Conservation (phyloP, 169 alveolate species). For the Cryptosporidium andersoni region DNA sequence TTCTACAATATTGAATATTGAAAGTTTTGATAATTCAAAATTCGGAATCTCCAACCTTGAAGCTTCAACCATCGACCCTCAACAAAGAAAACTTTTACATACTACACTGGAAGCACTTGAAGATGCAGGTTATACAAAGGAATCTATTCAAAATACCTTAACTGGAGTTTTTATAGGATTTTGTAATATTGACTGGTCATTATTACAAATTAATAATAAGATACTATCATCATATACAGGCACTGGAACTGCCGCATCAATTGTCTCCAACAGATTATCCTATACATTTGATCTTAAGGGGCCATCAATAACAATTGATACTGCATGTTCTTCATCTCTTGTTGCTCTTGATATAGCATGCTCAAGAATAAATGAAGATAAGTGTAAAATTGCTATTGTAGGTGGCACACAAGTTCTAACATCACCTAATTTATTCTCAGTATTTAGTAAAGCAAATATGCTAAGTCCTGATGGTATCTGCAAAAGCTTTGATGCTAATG, state of each 20-base stretch:
- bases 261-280: conserved; percentile 47
- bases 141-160: conserved; percentile 59
- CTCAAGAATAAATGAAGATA: conserved; percentile 22
- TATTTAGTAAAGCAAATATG: conserved; percentile 74
- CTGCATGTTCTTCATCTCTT: conserved; percentile 67
- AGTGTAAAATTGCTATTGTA: conserved; percentile 54
- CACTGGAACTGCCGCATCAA: conserved; percentile 64
- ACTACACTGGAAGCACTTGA: conserved; percentile 19
- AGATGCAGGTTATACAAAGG: conserved; percentile 26
- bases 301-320: conserved; percentile 62
- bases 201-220: conserved; percentile 16
- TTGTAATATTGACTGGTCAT: conserved; percentile 77
- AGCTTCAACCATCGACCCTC: conserved; percentile 60
- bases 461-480: conserved; percentile 76
- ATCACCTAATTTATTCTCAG: conserved; percentile 71
- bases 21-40: conserved; percentile 71
- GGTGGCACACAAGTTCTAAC: conserved; percentile 69
- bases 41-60: conserved; percentile 72
- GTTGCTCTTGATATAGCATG: conserved; percentile 66
- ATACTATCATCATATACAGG: conserved; percentile 27
- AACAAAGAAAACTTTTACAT: conserved; percentile 42
- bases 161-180: conserved; percentile 77
- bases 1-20: conserved; percentile 39
- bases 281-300: conserved; percentile 58
- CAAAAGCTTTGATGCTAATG: conserved; percentile 77